A percentile compares a stretch with the other conserved stretches of the same genome.
These are phyloP conservation scores for Psilocybe tampanensis DNA, from an alignment of 768 basidiomycete species.

Conservation along the genomic window DNA sequence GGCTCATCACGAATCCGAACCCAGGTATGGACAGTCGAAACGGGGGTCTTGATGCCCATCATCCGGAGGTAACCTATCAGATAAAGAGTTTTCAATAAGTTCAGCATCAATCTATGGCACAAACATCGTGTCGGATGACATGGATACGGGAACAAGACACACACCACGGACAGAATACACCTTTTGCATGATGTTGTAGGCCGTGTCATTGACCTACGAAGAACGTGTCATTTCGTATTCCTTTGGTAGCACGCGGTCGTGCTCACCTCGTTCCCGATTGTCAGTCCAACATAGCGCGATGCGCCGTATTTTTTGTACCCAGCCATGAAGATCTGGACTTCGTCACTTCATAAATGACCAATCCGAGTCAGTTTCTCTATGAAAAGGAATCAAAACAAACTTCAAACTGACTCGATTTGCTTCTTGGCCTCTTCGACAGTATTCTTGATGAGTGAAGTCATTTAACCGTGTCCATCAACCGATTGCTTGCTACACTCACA, in stretches of 20 bases:
- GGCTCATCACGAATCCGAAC: conserved; percentile 33
- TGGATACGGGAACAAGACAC: neutral
- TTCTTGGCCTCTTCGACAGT: conserved; percentile 25
- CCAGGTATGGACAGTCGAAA: conserved; percentile 43
- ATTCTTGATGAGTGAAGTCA: conserved; percentile 20
- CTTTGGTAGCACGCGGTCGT: neutral
- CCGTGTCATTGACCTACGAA: conserved; percentile 31
- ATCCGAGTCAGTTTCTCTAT: neutral
- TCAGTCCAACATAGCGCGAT: conserved; percentile 34
- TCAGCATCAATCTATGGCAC: no score
- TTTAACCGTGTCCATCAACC: no score
- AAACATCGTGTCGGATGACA: no score
- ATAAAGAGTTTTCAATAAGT: neutral
- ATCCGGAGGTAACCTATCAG: conserved; percentile 31
- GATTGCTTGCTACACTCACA: conserved; percentile 16
- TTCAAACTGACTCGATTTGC: conserved; percentile 30
- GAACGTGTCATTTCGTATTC: neutral
- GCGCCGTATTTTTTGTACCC: conserved; percentile 34
- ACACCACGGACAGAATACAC: conserved; percentile 37
- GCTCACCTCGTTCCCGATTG: conserved; percentile 40
- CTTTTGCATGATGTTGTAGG: conserved; percentile 35
- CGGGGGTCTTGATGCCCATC: conserved; percentile 34
- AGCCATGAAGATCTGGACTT: conserved; percentile 35
- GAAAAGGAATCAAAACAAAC: neutral
- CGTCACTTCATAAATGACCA: conserved; percentile 25